Conservation (phyloP, 805 yeast genomes). For the Phaffomyces opuntiae region DNA sequence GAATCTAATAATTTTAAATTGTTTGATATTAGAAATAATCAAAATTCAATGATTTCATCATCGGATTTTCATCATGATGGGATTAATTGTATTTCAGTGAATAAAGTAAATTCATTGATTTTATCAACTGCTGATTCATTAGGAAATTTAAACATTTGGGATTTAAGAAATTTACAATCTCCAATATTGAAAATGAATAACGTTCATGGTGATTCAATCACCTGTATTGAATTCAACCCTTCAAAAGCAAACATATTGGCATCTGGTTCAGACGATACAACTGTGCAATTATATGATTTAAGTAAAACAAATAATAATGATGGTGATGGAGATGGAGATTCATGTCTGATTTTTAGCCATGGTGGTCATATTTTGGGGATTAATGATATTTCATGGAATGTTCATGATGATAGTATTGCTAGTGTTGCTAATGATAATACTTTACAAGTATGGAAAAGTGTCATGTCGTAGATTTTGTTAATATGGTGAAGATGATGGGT, state of each 20-base stretch:
- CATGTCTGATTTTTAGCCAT: slow-evolving; percentile 52
- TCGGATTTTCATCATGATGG: slow-evolving; percentile 25
- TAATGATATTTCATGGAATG: slow-evolving; percentile 79
- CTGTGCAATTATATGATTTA: slow-evolving; percentile 58
- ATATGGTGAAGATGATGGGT: too few species aligned
- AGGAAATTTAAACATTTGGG: slow-evolving; percentile 59
- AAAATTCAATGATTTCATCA: slow-evolving; percentile 3
- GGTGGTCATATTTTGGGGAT: slow-evolving; percentile 87
- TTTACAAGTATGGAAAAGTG: slow-evolving; percentile 70
- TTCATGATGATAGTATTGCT: slow-evolving; percentile 54
- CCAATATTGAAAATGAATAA: slow-evolving; percentile 19
- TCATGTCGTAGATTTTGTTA: too few species aligned
- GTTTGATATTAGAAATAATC: slow-evolving; percentile 43
- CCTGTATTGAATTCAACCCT: slow-evolving; percentile 72
- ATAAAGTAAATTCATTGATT: slow-evolving; percentile 45
- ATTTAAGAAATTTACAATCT: slow-evolving; percentile 43
- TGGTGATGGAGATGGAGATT: slow-evolving; percentile 13
- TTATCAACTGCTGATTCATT: slow-evolving; percentile 61
- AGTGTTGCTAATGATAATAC: slow-evolving; percentile 83
- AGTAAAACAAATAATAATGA: slow-evolving; percentile 11
- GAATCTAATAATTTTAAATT: slow-evolving; percentile 45
- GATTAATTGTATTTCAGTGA: slow-evolving; percentile 54
- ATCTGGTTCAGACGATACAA: slow-evolving; percentile 54
- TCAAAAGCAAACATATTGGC: slow-evolving; percentile 47
- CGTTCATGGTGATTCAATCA: slow-evolving; percentile 48